Conservation (phyloP, 345 rosid species). For the Nephelium lappaceum region DNA sequence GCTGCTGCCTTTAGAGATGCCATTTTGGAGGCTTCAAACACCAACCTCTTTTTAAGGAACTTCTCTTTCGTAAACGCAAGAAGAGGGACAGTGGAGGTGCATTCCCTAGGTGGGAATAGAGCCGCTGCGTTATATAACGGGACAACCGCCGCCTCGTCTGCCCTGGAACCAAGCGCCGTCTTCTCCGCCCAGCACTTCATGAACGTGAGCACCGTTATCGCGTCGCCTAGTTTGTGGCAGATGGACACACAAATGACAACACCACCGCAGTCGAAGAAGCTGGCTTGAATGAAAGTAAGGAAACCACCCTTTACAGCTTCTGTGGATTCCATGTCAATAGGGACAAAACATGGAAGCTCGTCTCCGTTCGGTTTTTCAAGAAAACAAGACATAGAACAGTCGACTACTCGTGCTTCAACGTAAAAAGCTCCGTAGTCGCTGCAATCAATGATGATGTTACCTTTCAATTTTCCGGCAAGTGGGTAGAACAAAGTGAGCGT, state of each 20-base stretch:
- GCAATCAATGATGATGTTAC: conserved; percentile 13
- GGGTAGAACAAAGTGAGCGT: conserved; percentile 26
- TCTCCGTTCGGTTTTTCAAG: conserved; percentile 20
- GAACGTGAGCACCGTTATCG: conserved; percentile 14
- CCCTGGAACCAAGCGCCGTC: neutral
- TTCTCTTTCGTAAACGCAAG: neutral
- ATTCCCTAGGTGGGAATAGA: neutral
- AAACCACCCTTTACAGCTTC: neutral
- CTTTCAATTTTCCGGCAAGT: conserved; percentile 29
- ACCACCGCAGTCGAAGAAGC: conserved; percentile 33
- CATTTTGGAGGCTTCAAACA: conserved; percentile 19
- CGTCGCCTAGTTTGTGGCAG: conserved; percentile 34
- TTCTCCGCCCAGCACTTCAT: conserved; percentile 31
- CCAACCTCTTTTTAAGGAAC: conserved; percentile 22
- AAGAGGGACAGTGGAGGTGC: neutral
- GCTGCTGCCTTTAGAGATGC: conserved; percentile 8
- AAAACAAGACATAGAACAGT: conserved; percentile 15
- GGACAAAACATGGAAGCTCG: conserved; percentile 17
- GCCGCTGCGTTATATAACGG: neutral
- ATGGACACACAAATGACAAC: conserved; percentile 27
- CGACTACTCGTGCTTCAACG: conserved; percentile 27
- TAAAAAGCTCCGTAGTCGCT: conserved; percentile 24
- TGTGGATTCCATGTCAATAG: neutral
- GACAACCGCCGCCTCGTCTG: neutral
- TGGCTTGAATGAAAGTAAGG: conserved; percentile 26